Conservation (phyloP, 805 yeast genomes). For the Ogataea glucozyma region DNA sequence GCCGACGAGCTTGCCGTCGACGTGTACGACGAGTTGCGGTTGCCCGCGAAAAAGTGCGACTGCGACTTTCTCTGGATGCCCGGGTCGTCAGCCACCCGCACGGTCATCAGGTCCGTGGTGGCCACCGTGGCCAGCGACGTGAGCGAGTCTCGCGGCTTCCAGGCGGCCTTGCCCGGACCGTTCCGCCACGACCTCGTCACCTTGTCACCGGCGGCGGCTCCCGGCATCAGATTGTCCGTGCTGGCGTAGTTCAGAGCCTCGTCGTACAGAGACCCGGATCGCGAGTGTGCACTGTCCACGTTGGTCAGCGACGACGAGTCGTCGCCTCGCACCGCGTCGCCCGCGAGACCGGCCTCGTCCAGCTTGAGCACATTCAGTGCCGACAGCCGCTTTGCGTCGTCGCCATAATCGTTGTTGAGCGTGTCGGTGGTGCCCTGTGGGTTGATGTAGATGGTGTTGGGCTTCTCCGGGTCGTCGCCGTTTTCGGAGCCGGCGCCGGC, state of each 20-base stretch:
- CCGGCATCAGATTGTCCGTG: constrained; percentile 39
- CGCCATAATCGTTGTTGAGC: constrained; percentile 29
- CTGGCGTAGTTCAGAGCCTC: constrained; percentile 43
- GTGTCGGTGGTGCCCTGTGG: constrained; percentile 26
- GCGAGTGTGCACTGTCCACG: constrained; percentile 41
- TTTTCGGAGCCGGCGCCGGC: constrained; percentile 12
- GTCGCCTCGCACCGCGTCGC: constrained; percentile 27
- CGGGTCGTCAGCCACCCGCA: constrained; percentile 68
- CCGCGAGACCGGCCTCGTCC: constrained; percentile 41
- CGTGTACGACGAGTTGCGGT: constrained; percentile 29
- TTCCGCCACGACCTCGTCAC: constrained; percentile 64
- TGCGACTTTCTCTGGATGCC: constrained; percentile 41
- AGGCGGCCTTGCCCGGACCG: constrained; percentile 35
- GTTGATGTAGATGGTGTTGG: constrained; percentile 20
- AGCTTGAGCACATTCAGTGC: constrained; percentile 54
- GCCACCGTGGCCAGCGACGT: constrained; percentile 81
- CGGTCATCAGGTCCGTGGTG: constrained; percentile 79
- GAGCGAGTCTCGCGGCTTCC: constrained; percentile 62
- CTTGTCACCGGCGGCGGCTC: constrained; percentile 8
- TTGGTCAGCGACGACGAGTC: constrained; percentile 55
- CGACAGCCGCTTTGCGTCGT: constrained; percentile 41
- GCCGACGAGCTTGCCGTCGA: constrained; percentile 20
- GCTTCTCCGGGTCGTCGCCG: constrained; percentile 31
- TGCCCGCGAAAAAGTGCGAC: constrained; percentile 36
- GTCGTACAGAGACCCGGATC: constrained; percentile 36